These are phyloP conservation scores for Fusarium setosum DNA, from an alignment of 2,329 filamentous ascomycete species.

Conservation along the genomic window DNA sequence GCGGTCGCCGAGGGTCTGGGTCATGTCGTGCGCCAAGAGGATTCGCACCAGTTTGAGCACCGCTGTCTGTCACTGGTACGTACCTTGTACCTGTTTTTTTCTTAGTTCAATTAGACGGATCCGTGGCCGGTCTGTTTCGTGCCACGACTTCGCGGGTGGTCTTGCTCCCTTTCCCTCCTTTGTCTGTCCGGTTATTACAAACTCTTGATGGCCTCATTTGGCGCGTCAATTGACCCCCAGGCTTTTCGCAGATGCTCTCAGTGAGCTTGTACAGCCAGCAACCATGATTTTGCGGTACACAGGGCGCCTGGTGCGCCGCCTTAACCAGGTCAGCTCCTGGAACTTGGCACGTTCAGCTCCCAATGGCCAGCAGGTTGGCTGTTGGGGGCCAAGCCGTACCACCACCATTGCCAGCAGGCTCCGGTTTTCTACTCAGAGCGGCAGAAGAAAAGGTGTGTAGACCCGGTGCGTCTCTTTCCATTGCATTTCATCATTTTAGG, in stretches of 20 bases:
- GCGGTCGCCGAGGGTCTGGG: constrained; percentile 37
- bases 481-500: neutral
- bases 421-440: constrained; percentile 45
- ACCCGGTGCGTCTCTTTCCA: neutral
- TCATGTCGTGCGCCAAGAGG: constrained; percentile 35
- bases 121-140: constrained; percentile 31
- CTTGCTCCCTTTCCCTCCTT: constrained; percentile 24
- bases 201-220: constrained; percentile 20
- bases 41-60: constrained; percentile 32
- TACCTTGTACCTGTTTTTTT: constrained; percentile 21
- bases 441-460: constrained; percentile 43
- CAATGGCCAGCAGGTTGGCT: constrained; percentile 19
- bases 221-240: constrained; percentile 17
- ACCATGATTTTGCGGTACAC: constrained; percentile 42
- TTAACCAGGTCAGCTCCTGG: constrained; percentile 32
- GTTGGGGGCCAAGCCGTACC: constrained; percentile 32
- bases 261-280: constrained; percentile 9
- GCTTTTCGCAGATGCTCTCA: neutral
- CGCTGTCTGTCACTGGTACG: constrained; percentile 32
- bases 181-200: constrained; percentile 17
- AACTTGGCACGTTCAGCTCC: constrained; percentile 33
- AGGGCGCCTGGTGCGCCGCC: constrained; percentile 42
- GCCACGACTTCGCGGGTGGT: constrained; percentile 31
- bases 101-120: constrained; percentile 24
- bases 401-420: constrained; percentile 24